These are phyloP conservation scores for Acanthamoeba royreba DNA, from an alignment of 208 protist genomes.

Conservation along the genomic window DNA sequence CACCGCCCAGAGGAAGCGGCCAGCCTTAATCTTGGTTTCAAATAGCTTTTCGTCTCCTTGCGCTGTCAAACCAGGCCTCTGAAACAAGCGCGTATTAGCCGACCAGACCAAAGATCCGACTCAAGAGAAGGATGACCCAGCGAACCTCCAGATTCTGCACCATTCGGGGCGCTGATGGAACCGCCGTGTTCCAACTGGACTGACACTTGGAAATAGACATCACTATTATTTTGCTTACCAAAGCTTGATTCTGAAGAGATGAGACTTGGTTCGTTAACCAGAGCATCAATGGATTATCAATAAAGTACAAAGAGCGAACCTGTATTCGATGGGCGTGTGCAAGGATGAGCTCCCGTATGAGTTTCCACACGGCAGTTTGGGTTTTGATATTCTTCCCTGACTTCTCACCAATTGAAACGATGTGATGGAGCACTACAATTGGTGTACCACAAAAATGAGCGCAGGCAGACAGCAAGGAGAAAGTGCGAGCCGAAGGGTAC, in stretches of 20 bases:
- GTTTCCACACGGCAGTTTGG: not conserved
- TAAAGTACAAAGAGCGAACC: not conserved
- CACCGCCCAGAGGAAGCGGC: not conserved
- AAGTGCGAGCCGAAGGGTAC: not conserved
- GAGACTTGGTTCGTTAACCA: not conserved
- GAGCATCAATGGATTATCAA: not conserved
- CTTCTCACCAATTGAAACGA: not conserved
- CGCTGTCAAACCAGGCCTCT: not conserved
- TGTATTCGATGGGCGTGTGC: not conserved
- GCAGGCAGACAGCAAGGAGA: not conserved
- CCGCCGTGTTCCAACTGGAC: not conserved
- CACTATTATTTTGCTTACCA: not conserved
- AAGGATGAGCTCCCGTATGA: not conserved
- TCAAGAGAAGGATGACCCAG: not conserved
- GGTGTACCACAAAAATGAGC: not conserved
- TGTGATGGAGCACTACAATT: not conserved
- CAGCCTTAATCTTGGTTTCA: not conserved
- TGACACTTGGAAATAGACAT: not conserved
- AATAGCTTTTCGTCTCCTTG: not conserved
- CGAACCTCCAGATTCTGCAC: not conserved
- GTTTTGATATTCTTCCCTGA: not conserved
- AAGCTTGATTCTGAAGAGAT: not conserved
- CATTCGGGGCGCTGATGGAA: not conserved
- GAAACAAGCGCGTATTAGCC: not conserved
- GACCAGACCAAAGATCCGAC: not conserved